Evolutionary conservation across 208 protist genomes (phyloP).

Genomic region (Leishmania arabica): DNA sequence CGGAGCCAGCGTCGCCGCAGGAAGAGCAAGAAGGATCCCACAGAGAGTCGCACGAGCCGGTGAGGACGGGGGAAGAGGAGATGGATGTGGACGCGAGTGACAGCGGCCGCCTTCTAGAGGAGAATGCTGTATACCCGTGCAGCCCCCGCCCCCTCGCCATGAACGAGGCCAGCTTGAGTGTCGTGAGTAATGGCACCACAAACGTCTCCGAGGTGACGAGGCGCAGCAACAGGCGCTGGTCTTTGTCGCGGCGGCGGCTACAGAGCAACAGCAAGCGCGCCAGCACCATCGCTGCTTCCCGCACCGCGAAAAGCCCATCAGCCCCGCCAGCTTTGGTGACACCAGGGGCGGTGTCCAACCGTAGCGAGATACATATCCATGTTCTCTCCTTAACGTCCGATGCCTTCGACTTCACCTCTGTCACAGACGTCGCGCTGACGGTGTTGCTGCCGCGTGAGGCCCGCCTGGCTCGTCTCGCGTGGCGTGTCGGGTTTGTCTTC

Average conservation of each 20-base stretch:
- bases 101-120: background rate
- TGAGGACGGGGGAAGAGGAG: background rate
- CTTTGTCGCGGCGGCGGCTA: constrained; percentile 12
- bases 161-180: background rate
- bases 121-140: background rate
- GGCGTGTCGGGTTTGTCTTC: constrained; percentile 68
- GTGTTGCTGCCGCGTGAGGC: constrained; percentile 75
- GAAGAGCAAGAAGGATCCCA: background rate
- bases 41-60: background rate
- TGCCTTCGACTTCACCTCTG: constrained; percentile 58
- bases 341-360: background rate
- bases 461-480: constrained; percentile 48
- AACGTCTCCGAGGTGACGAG: no score
- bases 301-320: background rate
- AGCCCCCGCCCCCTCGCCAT: background rate
- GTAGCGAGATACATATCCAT: background rate
- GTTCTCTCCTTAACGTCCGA: background rate
- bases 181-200: background rate
- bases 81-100: background rate
- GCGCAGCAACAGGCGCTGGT: background rate
- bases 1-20: background rate
- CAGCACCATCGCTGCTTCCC: background rate
- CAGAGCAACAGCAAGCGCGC: constrained; percentile 1
- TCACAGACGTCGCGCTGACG: constrained; percentile 68
- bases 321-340: background rate